phyloP scores from a whole-genome alignment of 306 rosid genomes.

The Cicer pinnatifidum region DNA sequence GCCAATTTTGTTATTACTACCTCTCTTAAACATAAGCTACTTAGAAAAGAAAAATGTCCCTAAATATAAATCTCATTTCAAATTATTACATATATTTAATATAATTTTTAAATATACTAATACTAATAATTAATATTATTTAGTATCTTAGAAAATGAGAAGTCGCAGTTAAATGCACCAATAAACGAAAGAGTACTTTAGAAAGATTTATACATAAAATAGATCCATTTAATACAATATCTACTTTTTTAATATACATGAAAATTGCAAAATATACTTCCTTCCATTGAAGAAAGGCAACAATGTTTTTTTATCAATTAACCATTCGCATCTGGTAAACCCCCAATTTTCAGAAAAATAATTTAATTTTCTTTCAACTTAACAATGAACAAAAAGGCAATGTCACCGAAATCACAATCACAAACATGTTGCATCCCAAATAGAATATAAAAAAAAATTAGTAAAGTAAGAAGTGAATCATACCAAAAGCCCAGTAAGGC shows the following conservation, averaged over 20 bases:
- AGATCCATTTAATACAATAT: too few relatives aligned
- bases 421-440: background rate
- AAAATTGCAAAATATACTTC: background rate
- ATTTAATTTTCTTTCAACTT: background rate
- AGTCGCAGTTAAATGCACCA: too few relatives aligned
- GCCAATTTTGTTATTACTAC: background rate
- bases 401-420: conserved; percentile 19
- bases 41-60: too few relatives aligned
- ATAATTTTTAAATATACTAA: too few relatives aligned
- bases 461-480: conserved; percentile 28
- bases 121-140: too few relatives aligned
- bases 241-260: too few relatives aligned
- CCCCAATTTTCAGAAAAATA: conserved; percentile 4
- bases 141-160: too few relatives aligned
- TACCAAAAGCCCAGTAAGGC: conserved; percentile 99
- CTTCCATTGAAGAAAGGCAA: background rate
- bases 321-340: background rate
- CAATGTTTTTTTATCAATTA: background rate
- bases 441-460: background rate
- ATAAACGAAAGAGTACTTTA: too few relatives aligned
- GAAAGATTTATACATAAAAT: too few relatives aligned
- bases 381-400: conserved; percentile 14
- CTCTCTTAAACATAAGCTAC: too few relatives aligned
- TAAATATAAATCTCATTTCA: too few relatives aligned
- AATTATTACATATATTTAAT: too few relatives aligned